A percentile compares a stretch with the other conserved stretches of the same genome.
phyloP scores from a whole-genome alignment of 116 monocot species.

The Phalaenopsis hybrid region DNA sequence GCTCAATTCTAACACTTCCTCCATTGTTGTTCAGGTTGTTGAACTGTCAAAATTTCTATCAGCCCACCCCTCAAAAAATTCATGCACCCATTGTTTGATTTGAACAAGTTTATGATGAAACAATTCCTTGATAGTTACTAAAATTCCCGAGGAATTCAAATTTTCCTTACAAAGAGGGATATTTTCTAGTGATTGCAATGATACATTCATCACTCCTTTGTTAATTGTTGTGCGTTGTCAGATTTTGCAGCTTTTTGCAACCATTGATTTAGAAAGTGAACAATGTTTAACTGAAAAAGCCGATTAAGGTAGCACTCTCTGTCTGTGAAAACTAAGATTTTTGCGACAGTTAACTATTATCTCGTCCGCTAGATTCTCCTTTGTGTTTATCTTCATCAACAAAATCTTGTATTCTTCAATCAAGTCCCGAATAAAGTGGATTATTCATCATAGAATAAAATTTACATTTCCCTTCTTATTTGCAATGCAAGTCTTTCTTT shows the following conservation, averaged over 20 bases:
- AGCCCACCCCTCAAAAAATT: slow-evolving; percentile 38
- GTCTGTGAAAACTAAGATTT: slow-evolving; percentile 44
- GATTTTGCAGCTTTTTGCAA: slow-evolving; percentile 34
- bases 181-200: slow-evolving; percentile 41
- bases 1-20: too few relatives aligned
- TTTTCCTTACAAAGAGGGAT: slow-evolving; percentile 38
- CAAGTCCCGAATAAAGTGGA: too few relatives aligned
- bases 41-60: too few relatives aligned
- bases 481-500: too few relatives aligned
- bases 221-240: slow-evolving; percentile 8
- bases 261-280: slow-evolving; percentile 52
- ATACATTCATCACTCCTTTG: slow-evolving; percentile 37
- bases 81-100: slow-evolving; percentile 30
- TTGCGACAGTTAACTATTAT: slow-evolving; percentile 18
- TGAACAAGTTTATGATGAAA: slow-evolving; percentile 14
- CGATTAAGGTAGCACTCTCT: slow-evolving; percentile 47
- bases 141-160: slow-evolving; percentile 32
- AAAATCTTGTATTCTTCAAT: too few relatives aligned
- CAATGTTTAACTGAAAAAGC: slow-evolving; percentile 61
- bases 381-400: too few relatives aligned
- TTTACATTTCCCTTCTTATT: too few relatives aligned
- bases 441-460: too few relatives aligned
- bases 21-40: too few relatives aligned
- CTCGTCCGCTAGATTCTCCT: too few relatives aligned
- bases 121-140: slow-evolving; percentile 29